Evolutionary conservation across 1,284 basidiomycete genomes (phyloP).

Genomic region (Pisolithus thermaeus): DNA sequence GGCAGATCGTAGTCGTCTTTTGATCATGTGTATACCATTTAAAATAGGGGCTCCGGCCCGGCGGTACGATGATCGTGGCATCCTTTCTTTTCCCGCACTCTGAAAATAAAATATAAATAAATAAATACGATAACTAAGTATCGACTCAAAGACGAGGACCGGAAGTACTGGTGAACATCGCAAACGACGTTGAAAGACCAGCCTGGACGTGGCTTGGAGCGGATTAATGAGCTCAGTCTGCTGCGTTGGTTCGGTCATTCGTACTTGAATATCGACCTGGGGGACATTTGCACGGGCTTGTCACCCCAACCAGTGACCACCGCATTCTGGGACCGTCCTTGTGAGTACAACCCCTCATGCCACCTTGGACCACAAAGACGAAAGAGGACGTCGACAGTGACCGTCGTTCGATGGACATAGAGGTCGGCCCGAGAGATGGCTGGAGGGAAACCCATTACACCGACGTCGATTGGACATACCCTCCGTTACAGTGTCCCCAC

Average conservation of each 20-base stretch:
- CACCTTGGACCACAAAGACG: conserved; percentile 1
- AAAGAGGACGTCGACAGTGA: conserved; percentile 1
- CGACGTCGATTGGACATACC: conserved; percentile 21
- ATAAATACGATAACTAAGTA: too few species aligned
- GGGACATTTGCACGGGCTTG: too few species aligned
- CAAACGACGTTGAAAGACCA: too few species aligned
- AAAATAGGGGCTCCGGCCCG: neutral
- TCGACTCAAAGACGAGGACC: too few species aligned
- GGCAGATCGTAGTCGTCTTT: conserved; percentile 53
- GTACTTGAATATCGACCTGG: too few species aligned
- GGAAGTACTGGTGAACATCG: too few species aligned
- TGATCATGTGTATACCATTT: conserved; percentile 8
- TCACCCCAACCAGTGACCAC: neutral
- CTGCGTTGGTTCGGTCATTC: too few species aligned
- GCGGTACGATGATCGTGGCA: neutral
- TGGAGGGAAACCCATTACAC: conserved; percentile 15
- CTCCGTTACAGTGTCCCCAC: conserved; percentile 11
- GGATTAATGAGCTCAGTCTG: too few species aligned
- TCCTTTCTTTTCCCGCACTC: neutral
- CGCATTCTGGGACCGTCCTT: neutral
- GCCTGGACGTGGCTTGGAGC: too few species aligned
- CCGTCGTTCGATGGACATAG: neutral
- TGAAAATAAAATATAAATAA: too few species aligned
- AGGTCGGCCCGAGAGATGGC: conserved; percentile 6
- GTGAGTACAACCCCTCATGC: neutral